Evolutionary conservation across 1,284 basidiomycete genomes (phyloP).

Genomic region (Irpex sp.): DNA sequence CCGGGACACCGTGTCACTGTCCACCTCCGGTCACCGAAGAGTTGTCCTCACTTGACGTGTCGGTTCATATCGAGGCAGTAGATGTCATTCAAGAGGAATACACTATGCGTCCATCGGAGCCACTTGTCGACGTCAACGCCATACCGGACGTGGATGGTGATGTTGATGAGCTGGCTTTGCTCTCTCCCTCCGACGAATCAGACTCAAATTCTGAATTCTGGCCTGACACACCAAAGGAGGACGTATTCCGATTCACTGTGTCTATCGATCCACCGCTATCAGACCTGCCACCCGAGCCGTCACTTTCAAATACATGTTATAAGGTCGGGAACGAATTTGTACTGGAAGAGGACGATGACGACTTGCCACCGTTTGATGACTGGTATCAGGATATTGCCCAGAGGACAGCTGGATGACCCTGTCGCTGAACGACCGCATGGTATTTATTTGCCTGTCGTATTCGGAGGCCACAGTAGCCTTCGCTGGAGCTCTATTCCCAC

Average conservation of each 20-base stretch:
- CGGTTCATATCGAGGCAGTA: no score
- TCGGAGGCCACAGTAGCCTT: background rate
- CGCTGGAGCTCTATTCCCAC: no score
- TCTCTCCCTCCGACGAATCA: background rate
- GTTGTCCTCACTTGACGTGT: slow-evolving; percentile 3
- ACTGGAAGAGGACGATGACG: slow-evolving; percentile 16
- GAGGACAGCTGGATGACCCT: slow-evolving; percentile 2
- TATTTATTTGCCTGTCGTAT: background rate
- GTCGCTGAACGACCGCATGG: background rate
- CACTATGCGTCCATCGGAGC: background rate
- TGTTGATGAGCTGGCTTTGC: background rate
- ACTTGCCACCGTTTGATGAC: slow-evolving; percentile 24
- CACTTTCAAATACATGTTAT: background rate
- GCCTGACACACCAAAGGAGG: background rate
- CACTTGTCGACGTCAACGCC: background rate
- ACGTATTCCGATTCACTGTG: background rate
- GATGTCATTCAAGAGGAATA: no score
- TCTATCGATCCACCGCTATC: background rate
- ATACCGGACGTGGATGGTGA: background rate
- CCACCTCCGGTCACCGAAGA: background rate
- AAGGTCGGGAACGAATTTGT: background rate
- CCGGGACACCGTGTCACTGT: slow-evolving; percentile 4
- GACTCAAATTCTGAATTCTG: slow-evolving; percentile 1
- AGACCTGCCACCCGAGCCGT: no score
- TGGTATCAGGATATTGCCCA: slow-evolving; percentile 22